Percentiles rank a stretch among this genome's conserved stretches.
These are phyloP conservation scores for Neurospora sp. DNA, from an alignment of 2,329 filamentous ascomycete genomes.

Conservation along the genomic window DNA sequence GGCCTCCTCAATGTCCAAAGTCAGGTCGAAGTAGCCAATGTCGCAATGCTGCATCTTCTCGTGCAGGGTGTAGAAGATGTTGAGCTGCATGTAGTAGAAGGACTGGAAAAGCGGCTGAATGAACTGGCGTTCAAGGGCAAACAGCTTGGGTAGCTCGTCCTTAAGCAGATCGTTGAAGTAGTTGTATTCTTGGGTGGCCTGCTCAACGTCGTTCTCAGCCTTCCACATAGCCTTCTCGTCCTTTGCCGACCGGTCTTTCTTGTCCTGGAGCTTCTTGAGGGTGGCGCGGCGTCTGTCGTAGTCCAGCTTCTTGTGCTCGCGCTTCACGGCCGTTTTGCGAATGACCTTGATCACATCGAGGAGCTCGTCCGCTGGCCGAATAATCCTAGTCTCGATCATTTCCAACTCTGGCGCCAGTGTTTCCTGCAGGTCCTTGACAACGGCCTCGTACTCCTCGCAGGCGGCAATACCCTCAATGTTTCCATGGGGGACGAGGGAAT, in stretches of 20 bases:
- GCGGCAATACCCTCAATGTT: constrained; percentile 89
- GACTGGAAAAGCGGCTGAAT: constrained; percentile 96
- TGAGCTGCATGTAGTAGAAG: constrained; percentile 99
- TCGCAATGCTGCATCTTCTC: constrained; percentile 97
- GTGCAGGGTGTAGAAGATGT: constrained; percentile 97
- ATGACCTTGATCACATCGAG: constrained; percentile 93
- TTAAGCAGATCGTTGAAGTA: constrained; percentile 98
- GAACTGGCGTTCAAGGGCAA: constrained; percentile 82
- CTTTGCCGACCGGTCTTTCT: constrained; percentile 92
- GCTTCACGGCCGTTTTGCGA: constrained; percentile 77
- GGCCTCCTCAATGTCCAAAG: constrained; percentile 80
- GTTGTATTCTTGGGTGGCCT: constrained; percentile 90
- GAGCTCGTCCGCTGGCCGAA: constrained; percentile 86
- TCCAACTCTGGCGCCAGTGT: constrained; percentile 86
- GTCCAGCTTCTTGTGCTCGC: constrained; percentile 95
- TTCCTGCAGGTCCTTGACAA: constrained; percentile 82
- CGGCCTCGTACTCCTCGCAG: constrained; percentile 90
- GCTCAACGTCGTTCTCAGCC: constrained; percentile 82
- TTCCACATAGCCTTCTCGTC: constrained; percentile 97
- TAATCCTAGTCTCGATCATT: constrained; percentile 89
- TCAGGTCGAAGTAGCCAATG: constrained; percentile 95
- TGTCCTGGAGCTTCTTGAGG: constrained; percentile 92
- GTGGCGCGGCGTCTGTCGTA: constrained; percentile 77
- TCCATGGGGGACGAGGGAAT: constrained; percentile 68
- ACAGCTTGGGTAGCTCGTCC: constrained; percentile 87